A percentile compares a stretch with the other conserved stretches of the same genome.
Evolutionary conservation across 768 basidiomycete species (phyloP).

Genomic region (Kwoniella shandongensis): DNA sequence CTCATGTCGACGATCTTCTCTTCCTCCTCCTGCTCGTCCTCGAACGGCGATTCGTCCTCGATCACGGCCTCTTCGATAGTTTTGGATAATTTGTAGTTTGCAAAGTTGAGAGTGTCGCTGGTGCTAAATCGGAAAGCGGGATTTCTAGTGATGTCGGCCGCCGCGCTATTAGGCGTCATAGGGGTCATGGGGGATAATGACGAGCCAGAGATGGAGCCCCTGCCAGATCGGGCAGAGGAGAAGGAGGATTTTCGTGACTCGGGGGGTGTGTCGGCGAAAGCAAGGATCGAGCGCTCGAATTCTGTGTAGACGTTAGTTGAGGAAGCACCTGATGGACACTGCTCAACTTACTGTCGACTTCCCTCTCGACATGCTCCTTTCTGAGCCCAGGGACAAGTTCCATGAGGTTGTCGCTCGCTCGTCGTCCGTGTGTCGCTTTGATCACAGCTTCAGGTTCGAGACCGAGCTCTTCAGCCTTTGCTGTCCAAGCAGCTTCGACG

Average conservation of each 20-base stretch:
- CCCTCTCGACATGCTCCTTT: conserved; percentile 32
- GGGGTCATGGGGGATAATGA: conserved; percentile 24
- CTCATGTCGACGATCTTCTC: conserved; percentile 44
- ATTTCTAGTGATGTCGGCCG: conserved; percentile 13
- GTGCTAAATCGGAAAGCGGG: conserved; percentile 10
- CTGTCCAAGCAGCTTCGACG: conserved; percentile 73
- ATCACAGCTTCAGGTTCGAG: conserved; percentile 68
- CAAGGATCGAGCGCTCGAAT: conserved; percentile 36
- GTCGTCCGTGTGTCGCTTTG: conserved; percentile 74
- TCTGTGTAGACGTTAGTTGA: conserved; percentile 4
- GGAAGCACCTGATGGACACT: neutral
- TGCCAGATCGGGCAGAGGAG: conserved; percentile 13
- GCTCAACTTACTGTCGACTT: conserved; percentile 36
- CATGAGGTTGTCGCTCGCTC: conserved; percentile 71
- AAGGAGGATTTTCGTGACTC: conserved; percentile 27
- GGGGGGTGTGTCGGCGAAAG: conserved; percentile 40
- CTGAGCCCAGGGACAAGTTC: conserved; percentile 50
- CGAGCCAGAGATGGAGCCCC: conserved; percentile 9
- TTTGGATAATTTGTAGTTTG: conserved; percentile 12
- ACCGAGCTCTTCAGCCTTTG: conserved; percentile 68
- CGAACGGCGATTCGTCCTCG: conserved; percentile 23
- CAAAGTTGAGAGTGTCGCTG: conserved; percentile 13
- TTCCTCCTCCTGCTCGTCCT: conserved; percentile 26
- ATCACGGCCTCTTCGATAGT: conserved; percentile 8
- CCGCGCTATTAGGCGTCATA: conserved; percentile 23